Evolutionary conservation across 2,329 filamentous ascomycete genomes (phyloP), one percentile per base, ranked within the genome.

Genomic region (Aspergillus tamarii): DNA sequence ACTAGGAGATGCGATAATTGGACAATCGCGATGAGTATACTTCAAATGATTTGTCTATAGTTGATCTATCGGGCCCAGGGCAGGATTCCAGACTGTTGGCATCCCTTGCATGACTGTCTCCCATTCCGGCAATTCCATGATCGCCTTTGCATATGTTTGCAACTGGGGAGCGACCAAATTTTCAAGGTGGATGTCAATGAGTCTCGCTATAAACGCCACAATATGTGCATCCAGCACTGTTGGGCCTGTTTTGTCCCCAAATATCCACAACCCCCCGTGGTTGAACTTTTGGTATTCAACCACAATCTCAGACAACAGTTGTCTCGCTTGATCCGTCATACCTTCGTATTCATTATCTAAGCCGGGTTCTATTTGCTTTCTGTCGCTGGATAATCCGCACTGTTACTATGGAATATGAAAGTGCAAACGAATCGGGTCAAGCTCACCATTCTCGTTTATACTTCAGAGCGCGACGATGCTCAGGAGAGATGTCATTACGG

Each of bases 201-300:
- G 39, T 3, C 64, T 58, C n/a, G 54, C 46, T n/a, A 61, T 57
- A 28, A 65, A 65, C 2, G 58, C 41, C 12, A 60, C 64, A 30
- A 63, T 54, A 48, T 65, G 64, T 0, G 64, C 54, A 39, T 65
- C 64, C 3, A 65, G 58, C 43, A 63, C 64, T 4, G 64, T 65
- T n/a, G 64, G 64, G 7, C 64, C 61, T 8, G 55, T 57, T 3
- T 62, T 45, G 26, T 62, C 58, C 9, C 64, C 64, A 39, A 63
- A 65, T 19, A 65, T 63, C 64, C 64, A 65, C 30, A 53, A 57
- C 9, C 55, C 61, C 9, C 61, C 55, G 6, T 14, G 16, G 19
- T 56, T 61, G 21, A 63, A 57, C 16, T 56, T 61, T 9, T 52
- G 5, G n/a, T 46, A 58, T 23, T 63, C 36, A 21, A 56, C 19